Base-by-base conservation (phyloP, 768 basidiomycete species). In the Tylopilus vinaceipallidus region DNA sequence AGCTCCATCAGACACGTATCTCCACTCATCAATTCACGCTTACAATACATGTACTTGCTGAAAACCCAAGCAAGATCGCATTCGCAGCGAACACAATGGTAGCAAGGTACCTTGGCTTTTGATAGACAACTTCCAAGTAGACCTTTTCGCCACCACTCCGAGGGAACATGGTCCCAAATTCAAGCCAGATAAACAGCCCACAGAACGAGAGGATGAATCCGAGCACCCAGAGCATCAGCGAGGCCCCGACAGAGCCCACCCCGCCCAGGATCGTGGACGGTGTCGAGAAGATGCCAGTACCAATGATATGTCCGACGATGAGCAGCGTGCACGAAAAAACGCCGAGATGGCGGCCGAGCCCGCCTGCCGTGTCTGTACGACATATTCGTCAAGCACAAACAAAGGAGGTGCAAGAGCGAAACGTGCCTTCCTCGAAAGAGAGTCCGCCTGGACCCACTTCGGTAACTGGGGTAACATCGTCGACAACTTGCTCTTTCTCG, bases 61-160 rank as follows among this genome's bases (percentile, higher is more conserved):
- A 69, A 50, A 76, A 76, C 1, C 67, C 65, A 13, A 75, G 66
- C 40, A 81, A 32, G 29, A 81, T 77, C 0, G 77, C 75, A 39
- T 76, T 78, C 29, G 65, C 57, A 2, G 79, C 74, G 45, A 80
- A 81, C 10, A 80, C 59, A 6, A 75, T 65, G 0, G 80, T 81
- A 2, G 72, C 74, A 2, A 81, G 65, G 43, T 73, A 75, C 47
- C 65, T 71, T 4, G 80, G 80, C 34, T 61, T 70, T 41, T 60
- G 67, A 59, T 81, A 83, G 1, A 79, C 69, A 0, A 75, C 79
- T 56, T 83, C 82, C 19, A 82, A 66, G 53, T 83, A 83, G 2
- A 83, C 81, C 60, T 84, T 83, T 58, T 83, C 82, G 7, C 81
- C 80, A 9, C 82, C 80, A 12, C 77, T 80, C 1, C 80, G 72